phyloP scores from a whole-genome alignment of 345 rosid species.

The Kandelia obovata region DNA sequence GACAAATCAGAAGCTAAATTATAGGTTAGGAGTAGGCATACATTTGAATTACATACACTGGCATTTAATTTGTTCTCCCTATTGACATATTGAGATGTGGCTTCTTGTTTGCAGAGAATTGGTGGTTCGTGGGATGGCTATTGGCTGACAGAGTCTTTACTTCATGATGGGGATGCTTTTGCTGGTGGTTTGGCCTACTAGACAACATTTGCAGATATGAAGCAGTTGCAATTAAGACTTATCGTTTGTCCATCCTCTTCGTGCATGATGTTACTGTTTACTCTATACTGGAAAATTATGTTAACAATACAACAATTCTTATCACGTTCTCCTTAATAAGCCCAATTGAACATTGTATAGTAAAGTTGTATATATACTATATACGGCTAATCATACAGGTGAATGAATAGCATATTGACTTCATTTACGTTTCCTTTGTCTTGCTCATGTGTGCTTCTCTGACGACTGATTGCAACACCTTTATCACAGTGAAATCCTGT shows the following conservation, averaged over 20 bases:
- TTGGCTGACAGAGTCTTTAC: conserved; percentile 88
- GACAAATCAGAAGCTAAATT: too few species aligned
- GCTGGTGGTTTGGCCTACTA: conserved; percentile 85
- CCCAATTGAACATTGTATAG: conserved; percentile 17
- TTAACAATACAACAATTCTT: conserved; percentile 9
- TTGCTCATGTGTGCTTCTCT: too few species aligned
- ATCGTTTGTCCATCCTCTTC: not conserved
- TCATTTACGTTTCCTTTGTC: too few species aligned
- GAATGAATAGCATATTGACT: too few species aligned
- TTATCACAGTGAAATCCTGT: too few species aligned
- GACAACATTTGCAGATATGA: conserved; percentile 6
- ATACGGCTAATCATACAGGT: not conserved
- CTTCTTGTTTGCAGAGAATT: conserved; percentile 50
- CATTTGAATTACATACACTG: too few species aligned
- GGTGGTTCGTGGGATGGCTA: conserved; percentile 97
- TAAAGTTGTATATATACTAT: conserved; percentile 15
- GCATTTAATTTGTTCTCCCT: not conserved
- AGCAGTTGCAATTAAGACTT: not conserved
- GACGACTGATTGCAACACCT: too few species aligned
- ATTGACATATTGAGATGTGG: conserved; percentile 3
- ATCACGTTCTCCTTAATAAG: not conserved
- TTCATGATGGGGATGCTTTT: conserved; percentile 81
- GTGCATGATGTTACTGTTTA: not conserved
- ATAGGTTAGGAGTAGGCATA: too few species aligned
- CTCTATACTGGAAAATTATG: conserved; percentile 7